These are phyloP conservation scores for Phytophthora chlamydospora DNA, from an alignment of 352 stramenopile species.

Conservation along the genomic window DNA sequence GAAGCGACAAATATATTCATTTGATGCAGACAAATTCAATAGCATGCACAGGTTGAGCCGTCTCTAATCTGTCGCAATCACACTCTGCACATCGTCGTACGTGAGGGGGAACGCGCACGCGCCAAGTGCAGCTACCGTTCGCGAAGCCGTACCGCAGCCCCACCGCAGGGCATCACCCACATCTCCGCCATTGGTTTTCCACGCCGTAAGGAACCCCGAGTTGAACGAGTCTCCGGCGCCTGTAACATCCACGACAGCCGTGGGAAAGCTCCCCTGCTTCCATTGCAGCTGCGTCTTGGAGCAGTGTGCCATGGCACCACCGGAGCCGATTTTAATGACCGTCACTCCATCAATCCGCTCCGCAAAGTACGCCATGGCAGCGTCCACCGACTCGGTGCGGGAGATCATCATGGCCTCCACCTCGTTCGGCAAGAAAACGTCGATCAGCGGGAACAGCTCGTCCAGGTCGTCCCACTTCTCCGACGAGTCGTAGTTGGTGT, in stretches of 20 bases:
- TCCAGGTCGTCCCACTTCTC: constrained; percentile 71
- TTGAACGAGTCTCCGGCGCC: constrained; percentile 89
- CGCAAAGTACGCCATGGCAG: constrained; percentile 59
- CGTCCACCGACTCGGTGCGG: constrained; percentile 49
- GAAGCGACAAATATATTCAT: background rate
- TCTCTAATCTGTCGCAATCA: constrained; percentile 33
- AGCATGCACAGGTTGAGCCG: background rate
- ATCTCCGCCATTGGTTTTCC: constrained; percentile 58
- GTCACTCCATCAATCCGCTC: constrained; percentile 51
- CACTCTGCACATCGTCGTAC: constrained; percentile 49
- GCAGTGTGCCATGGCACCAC: constrained; percentile 59
- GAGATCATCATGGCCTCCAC: constrained; percentile 79
- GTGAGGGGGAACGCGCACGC: constrained; percentile 56
- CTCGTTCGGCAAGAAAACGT: constrained; percentile 88
- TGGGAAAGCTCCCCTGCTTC: constrained; percentile 57
- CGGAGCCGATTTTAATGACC: constrained; percentile 75
- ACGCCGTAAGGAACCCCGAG: constrained; percentile 73
- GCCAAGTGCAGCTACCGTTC: constrained; percentile 57
- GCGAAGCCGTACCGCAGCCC: constrained; percentile 73
- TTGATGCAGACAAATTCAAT: background rate
- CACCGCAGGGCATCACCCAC: constrained; percentile 62
- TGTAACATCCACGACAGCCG: constrained; percentile 76
- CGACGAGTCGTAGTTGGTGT: constrained; percentile 85
- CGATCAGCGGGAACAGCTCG: constrained; percentile 66
- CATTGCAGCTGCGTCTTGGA: constrained; percentile 48